Evolutionary conservation across 2,329 filamentous ascomycete species (phyloP), one percentile per base, ranked within the genome.

Genomic region (Fusarium nanum): DNA sequence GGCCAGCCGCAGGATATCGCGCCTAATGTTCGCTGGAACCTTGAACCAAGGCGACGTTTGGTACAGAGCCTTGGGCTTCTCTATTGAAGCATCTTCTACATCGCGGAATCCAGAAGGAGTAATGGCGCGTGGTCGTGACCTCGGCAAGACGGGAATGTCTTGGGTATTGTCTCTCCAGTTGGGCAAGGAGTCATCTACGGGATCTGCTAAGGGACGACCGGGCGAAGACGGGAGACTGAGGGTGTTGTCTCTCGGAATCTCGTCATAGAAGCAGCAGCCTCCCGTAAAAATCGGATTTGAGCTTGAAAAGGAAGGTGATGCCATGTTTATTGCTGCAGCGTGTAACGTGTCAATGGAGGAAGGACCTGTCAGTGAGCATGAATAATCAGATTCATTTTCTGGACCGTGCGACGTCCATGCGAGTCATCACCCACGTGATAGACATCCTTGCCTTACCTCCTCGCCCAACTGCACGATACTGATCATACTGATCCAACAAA

Each of bases 41-140:
- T n/a, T 62, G 10, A 63, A 62, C 56, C 56, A 63, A 6, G 34
- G 10, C 3, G 47, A 63, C 3, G 16, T 34, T 23, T 63, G 56
- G 10, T 22, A 48, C 3, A 55, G 16, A 1, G 57, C 22, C 10
- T n/a, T 5, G 2, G 57, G 42, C 7, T 16, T 2, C 4, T 16
- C 2, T 0, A 12, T 8, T 3, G 12, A 8, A 13, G 16, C 3
- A 20, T 18, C 18, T 13, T 45, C 37, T 16, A 8, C 14, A 5
- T 60, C 40, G 2, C 4, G 30, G 20, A 41, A 53, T 0, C 30
- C 56, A 11, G 5, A 7, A 0, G 47, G 57, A 1, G 47, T 63
- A 2, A 63, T 16, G 13, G 27, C 32, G 4, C 41, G 41, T 1
- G 41, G 32, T 7, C 60, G 30, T 4, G 25, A 8, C 12, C 14